Conservation (phyloP, 352 stramenopile species). For the Globisporangium okanoganense region DNA sequence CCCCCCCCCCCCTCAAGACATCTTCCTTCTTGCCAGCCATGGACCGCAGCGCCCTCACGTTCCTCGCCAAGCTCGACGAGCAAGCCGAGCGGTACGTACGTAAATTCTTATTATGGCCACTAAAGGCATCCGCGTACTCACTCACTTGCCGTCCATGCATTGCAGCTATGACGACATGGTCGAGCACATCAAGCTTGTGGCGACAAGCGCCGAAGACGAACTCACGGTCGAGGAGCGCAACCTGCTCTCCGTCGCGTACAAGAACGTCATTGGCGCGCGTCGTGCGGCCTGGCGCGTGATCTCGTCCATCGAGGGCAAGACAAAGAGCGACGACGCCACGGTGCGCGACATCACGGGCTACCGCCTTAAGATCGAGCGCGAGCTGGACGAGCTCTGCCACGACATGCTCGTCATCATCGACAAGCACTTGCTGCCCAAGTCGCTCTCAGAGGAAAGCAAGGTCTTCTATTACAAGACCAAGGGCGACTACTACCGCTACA, state of each 20-base stretch:
- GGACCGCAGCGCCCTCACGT: slow-evolving; percentile 78
- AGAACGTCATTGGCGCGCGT: slow-evolving; percentile 98
- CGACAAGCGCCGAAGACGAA: slow-evolving; percentile 93
- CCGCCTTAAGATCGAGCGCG: slow-evolving; percentile 95
- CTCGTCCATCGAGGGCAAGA: slow-evolving; percentile 94
- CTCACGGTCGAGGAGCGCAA: slow-evolving; percentile 99
- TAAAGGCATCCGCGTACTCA: neutral
- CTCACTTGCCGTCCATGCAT: neutral
- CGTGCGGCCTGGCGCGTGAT: slow-evolving; percentile 98
- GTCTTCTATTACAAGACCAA: slow-evolving; percentile 99
- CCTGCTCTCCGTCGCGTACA: slow-evolving; percentile 93
- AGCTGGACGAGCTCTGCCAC: slow-evolving; percentile 95
- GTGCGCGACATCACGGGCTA: slow-evolving; percentile 90
- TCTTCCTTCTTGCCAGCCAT: slow-evolving; percentile 25
- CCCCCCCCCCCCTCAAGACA: neutral
- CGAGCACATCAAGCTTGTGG: slow-evolving; percentile 98
- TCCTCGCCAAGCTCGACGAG: slow-evolving; percentile 80
- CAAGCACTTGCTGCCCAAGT: slow-evolving; percentile 97
- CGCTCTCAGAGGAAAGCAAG: slow-evolving; percentile 96
- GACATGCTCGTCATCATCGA: slow-evolving; percentile 99
- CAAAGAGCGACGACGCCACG: slow-evolving; percentile 54
- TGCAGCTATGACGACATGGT: slow-evolving; percentile 91
- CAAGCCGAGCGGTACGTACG: slow-evolving; percentile 67
- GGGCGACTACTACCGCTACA: slow-evolving; percentile 99
- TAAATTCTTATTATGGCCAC: neutral